phyloP scores from a whole-genome alignment of 2,329 filamentous ascomycete species.

The Nigrograna mackinnonii region DNA sequence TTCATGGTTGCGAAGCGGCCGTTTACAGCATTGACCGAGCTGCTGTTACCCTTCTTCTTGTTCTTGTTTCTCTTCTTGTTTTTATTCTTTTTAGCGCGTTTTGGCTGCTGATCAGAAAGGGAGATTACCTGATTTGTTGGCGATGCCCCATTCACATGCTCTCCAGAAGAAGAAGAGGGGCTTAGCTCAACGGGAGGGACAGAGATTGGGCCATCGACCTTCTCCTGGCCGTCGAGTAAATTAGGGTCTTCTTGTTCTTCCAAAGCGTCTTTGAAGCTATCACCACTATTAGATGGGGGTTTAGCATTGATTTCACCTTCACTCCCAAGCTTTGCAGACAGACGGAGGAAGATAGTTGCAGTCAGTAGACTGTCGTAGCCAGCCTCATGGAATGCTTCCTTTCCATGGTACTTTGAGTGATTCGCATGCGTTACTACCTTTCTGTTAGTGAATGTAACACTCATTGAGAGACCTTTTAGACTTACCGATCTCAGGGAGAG shows the following conservation, averaged over 20 bases:
- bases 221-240: slow-evolving; percentile 20
- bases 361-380: slow-evolving; percentile 67
- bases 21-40: slow-evolving; percentile 4
- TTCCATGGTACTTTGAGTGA: slow-evolving; percentile 45
- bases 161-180: not conserved
- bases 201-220: slow-evolving; percentile 14
- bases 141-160: not conserved
- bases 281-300: not conserved
- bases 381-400: slow-evolving; percentile 59
- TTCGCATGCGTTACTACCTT: slow-evolving; percentile 21
- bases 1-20: slow-evolving; percentile 28
- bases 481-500: slow-evolving; percentile 47
- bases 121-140: not conserved
- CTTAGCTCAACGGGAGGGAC: slow-evolving; percentile 14
- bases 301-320: slow-evolving; percentile 46
- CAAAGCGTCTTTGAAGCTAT: slow-evolving; percentile 11
- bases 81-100: too few relatives aligned
- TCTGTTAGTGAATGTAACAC: too few relatives aligned
- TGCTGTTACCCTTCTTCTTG: slow-evolving; percentile 15
- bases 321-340: too few relatives aligned
- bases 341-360: slow-evolving; percentile 60
- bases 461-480: slow-evolving; percentile 1
- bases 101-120: slow-evolving; percentile 1
- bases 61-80: slow-evolving; percentile 9
- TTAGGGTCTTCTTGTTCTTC: slow-evolving; percentile 9